Evolutionary conservation across 2,329 filamentous ascomycete species (phyloP), one percentile per base, ranked within the genome.

Genomic region (Sarocladiaceae sp.): DNA sequence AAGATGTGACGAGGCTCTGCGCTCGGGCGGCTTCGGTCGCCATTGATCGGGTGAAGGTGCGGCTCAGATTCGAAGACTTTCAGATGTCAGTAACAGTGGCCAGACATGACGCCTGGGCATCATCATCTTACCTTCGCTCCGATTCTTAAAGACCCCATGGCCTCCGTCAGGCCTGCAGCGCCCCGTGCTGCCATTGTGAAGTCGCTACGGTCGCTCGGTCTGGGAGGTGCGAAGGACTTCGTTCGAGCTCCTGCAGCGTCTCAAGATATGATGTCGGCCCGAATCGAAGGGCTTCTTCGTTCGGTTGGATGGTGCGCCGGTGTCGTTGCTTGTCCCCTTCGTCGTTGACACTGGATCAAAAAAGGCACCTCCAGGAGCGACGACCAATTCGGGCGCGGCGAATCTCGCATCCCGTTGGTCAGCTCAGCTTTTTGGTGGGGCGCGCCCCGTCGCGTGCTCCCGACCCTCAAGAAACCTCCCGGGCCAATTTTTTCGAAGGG

Each of bases 11-110:
- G 50, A 69, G 71, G 55, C 60, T 58, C 56, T 65, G 70, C 10
- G 50, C 52, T 60, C 59, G 3, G 71, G 65, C 23, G 71, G 35
- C 47, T 23, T 78, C 76, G 50, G 82, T 82, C 33, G 82, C 80
- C 74, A 83, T 80, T 57, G 78, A 74, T 54, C 80, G 72, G 48
- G 73, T 67, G 52, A 79, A 74, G n/a, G 69, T 64, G 61, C 64
- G 73, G 59, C 66, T 58, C 11, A 64, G 33, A n/a, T 57, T 53
- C 40, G 59, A 68, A 51, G 67, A 64, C 64, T 74, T 22, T 18
- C 18, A 66, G 49, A 31, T 20, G 8, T 48, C 5, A 29, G 17
- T 40, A 23, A 37, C 12, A 37, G 7, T 17, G 6, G 35, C 35
- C 35, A 17, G 35, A n/a, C 35, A n/a, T n/a, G 33, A 36, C 5